These are phyloP conservation scores for Lactarius deliciosus DNA, from an alignment of 768 basidiomycete species.

Conservation along the genomic window DNA sequence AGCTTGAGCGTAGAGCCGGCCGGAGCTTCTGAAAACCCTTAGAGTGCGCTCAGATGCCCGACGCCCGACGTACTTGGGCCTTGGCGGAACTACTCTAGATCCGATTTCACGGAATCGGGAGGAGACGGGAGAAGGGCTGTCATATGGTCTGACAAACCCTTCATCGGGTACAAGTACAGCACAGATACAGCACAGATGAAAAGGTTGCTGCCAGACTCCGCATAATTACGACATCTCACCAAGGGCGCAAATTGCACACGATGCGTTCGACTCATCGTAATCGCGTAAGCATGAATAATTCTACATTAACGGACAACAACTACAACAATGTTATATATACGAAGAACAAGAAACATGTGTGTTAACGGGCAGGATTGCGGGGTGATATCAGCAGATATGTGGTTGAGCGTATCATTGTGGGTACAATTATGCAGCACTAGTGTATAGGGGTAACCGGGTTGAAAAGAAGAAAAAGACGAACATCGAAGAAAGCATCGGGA, in stretches of 20 bases:
- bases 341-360: background rate
- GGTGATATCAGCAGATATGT: slow-evolving; percentile 8
- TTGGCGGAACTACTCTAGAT: too few species aligned
- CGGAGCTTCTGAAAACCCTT: too few species aligned
- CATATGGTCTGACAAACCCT: too few species aligned
- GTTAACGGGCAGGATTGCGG: background rate
- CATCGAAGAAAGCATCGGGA: background rate
- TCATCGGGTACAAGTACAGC: too few species aligned
- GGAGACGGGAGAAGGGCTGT: too few species aligned
- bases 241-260: background rate
- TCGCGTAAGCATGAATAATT: background rate
- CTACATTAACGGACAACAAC: slow-evolving; percentile 1
- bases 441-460: background rate
- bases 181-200: background rate
- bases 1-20: too few species aligned
- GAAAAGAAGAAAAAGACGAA: background rate
- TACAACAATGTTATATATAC: background rate
- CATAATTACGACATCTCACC: background rate
- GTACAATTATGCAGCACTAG: slow-evolving; percentile 3
- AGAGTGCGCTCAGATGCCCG: too few species aligned
- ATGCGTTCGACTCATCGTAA: background rate
- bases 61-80: too few species aligned
- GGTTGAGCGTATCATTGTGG: slow-evolving; percentile 3
- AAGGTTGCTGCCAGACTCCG: background rate
- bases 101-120: too few species aligned